A percentile compares a stretch with the other conserved stretches of the same genome.
phyloP scores from a whole-genome alignment of 2,329 filamentous ascomycete species.

The Cercospora berteroae region DNA sequence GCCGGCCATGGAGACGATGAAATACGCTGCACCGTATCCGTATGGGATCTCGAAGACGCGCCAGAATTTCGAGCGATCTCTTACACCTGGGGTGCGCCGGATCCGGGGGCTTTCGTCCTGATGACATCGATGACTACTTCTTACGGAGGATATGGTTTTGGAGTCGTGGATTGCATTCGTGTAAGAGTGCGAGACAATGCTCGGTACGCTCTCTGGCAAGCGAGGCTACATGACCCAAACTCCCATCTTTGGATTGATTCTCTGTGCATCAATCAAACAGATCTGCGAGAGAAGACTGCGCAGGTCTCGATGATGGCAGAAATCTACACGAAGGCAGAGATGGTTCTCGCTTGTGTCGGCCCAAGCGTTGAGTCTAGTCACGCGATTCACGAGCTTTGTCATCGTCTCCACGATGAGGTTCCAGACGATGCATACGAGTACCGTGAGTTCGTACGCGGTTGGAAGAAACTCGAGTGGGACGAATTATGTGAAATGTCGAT shows the following conservation, averaged over 20 bases:
- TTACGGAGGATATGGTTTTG: too few species aligned
- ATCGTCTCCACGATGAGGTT: too few species aligned
- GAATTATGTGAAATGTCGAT: too few species aligned
- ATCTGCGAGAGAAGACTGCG: not conserved
- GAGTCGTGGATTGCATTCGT: not conserved
- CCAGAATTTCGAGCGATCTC: not conserved
- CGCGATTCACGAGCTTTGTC: not conserved
- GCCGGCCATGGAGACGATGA: not conserved
- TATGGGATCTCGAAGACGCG: not conserved
- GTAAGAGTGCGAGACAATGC: constrained; percentile 4
- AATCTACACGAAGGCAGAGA: not conserved
- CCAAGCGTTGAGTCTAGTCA: not conserved
- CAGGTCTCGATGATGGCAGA: not conserved
- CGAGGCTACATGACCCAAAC: not conserved
- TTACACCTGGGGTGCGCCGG: not conserved
- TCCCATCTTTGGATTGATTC: not conserved
- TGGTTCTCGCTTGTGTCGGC: not conserved
- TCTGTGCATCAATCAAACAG: not conserved
- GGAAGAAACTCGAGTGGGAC: too few species aligned
- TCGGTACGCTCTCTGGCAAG: not conserved
- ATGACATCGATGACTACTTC: not conserved
- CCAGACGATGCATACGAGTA: too few species aligned
- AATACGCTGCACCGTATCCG: not conserved
- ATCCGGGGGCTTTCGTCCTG: not conserved
- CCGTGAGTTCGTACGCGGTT: too few species aligned